Evolutionary conservation across 192 early-diverging fungal genomes (phyloP), one percentile per base, ranked within the genome.

Genomic region (Coemansia sp.): DNA sequence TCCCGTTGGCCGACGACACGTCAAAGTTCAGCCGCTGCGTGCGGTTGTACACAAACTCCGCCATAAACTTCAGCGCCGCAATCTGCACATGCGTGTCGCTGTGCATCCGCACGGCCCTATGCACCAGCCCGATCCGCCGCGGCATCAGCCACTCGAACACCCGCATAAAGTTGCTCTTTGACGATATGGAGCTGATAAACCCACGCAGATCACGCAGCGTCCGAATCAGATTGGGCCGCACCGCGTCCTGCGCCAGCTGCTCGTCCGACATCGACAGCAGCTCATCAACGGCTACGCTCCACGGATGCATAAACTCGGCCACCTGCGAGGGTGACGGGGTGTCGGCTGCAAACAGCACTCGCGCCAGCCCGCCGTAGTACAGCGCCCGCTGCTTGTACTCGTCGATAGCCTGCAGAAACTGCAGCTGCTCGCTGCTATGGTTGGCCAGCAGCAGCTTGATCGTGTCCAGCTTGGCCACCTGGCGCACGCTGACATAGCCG

Each of bases 131-230:
- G 26, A 85, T 83, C 40, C 85, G 82, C 11, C 77, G 74, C 16
- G 91, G 85, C 69, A 84, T 87, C 30, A 96, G 83, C 93, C 93
- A 96, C 30, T 90, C 87, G 53, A 93, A 94, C 62, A 94, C 90
- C 26, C 88, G 17, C 10, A 62, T 53, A 56, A 85, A 88, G 57
- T 83, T 71, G 51, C 69, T 67, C 54, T 84, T 68, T 11, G 67
- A 77, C 48, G 82, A 77, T 23, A 92, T 76, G 18, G 87, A 82
- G 1, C 75, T 64, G 30, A 92, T 72, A 42, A 94, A 85, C 3
- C 92, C 92, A 40, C 88, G 79, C 47, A 93, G 65, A 49, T 93
- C 90, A 23, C 82, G 78, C 62, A 94, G 89, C 6, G 85, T 60
- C 17, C 87, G 85, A 8, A 80, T 45, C 11, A 89, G 58, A 11